Base-by-base conservation (phyloP, 257 asterid species). In the Jacaranda mimosifolia region DNA sequence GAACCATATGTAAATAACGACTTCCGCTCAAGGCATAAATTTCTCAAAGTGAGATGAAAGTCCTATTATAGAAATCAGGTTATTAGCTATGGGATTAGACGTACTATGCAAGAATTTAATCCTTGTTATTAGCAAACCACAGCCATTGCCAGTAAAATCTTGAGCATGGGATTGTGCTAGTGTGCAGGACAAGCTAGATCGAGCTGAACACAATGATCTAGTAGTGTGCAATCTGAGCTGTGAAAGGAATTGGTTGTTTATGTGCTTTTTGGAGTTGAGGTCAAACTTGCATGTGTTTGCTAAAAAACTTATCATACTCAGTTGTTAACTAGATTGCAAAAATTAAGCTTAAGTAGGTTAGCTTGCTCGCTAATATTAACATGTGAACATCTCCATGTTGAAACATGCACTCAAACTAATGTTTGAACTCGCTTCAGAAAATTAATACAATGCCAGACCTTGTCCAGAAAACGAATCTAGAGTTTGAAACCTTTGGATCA, bases 11-110 rank as follows among this genome's bases (percentile, higher is more conserved):
- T 71, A 52, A 59, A 59, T 40, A 14, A 13, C n/a, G 13, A n/a
- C 13, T 51, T 51, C 55, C 68, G 13, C 15, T 38, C 55, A 13
- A 56, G 35, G 36, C 9, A n/a, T 6, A 21, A 59, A 26, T 69
- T 19, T 65, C 36, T 67, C 21, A 42, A 46, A 66, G 60, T 2
- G 58, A 66, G 63, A 43, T 70, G 67, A 42, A 45, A 36, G 57
- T 55, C 13, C 66, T 42, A 43, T 26, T 21, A 14, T 10, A 15
- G 18, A 53, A 55, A 26, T 45, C 3, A 10, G 17, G 57, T 67
- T 12, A 48, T 38, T 19, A 15, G 70, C 21, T 57, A 55, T 51
- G 7, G 18, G 26, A 45, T 13, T 19, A 52, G 45, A 14, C 3
- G 13, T 10, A 13, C 35, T 26, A 3, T 59, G 66, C 19, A 52